Evolutionary conservation across 2,329 filamentous ascomycete genomes (phyloP).

Genomic region (Coniella vitis): DNA sequence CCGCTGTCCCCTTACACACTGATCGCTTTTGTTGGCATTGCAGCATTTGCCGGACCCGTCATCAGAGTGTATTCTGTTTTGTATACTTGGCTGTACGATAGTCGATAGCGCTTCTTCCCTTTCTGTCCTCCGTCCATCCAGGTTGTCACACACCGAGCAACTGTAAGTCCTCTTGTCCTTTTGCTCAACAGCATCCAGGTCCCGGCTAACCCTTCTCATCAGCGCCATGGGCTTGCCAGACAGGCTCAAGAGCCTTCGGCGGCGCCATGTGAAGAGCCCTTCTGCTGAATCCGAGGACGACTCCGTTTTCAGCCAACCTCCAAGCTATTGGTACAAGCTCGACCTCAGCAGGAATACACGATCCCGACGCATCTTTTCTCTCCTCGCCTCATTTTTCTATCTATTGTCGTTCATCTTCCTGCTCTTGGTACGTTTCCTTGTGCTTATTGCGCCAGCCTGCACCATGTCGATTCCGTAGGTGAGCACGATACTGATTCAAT

Average conservation of each 20-base stretch:
- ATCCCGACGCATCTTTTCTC: slow-evolving; percentile 53
- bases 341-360: slow-evolving; percentile 39
- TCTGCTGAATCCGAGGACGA: slow-evolving; percentile 16
- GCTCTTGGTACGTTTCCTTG: slow-evolving; percentile 61
- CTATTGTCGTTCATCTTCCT: slow-evolving; percentile 71
- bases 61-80: too few relatives aligned
- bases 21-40: too few relatives aligned
- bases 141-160: too few relatives aligned
- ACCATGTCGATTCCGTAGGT: not conserved
- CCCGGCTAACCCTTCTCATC: slow-evolving; percentile 2
- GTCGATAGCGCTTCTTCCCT: too few relatives aligned
- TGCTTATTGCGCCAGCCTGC: too few relatives aligned
- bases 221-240: slow-evolving; percentile 10
- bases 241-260: slow-evolving; percentile 11
- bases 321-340: slow-evolving; percentile 21
- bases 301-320: slow-evolving; percentile 8
- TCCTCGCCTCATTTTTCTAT: slow-evolving; percentile 63
- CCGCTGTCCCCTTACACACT: too few relatives aligned
- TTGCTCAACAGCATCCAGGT: not conserved
- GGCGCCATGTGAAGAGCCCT: slow-evolving; percentile 12
- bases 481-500: not conserved
- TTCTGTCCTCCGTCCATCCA: too few relatives aligned
- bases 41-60: too few relatives aligned
- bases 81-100: too few relatives aligned
- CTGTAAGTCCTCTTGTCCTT: not conserved